Percentiles rank a stretch among this genome's conserved stretches.
These are phyloP conservation scores for Neurospora crassa DNA, from an alignment of 2,329 filamentous ascomycete species.

Conservation along the genomic window DNA sequence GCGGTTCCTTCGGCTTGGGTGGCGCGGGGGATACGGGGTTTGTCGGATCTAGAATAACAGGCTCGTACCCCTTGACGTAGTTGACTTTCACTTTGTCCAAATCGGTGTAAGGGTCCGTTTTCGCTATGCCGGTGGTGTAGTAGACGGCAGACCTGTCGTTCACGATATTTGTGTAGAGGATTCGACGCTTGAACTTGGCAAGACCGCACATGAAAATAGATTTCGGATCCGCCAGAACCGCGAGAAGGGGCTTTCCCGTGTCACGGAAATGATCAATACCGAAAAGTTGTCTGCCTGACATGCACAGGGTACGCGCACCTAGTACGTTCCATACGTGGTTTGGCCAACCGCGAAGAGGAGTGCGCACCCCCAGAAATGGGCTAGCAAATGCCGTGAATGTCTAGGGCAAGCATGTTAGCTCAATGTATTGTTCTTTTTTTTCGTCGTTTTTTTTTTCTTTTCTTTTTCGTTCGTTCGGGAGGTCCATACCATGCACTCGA, in stretches of 20 bases:
- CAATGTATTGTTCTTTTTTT: neutral
- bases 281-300: conserved; percentile 80
- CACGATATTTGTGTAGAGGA: conserved; percentile 75
- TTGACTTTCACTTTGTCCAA: conserved; percentile 59
- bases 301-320: conserved; percentile 70
- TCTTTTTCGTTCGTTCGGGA: neutral
- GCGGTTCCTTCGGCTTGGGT: conserved; percentile 4
- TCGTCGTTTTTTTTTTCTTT: neutral
- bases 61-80: conserved; percentile 63
- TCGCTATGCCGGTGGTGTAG: conserved; percentile 73
- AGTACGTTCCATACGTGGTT: conserved; percentile 73
- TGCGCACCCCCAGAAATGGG: conserved; percentile 69
- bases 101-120: conserved; percentile 67
- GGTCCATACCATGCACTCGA: conserved; percentile 61
- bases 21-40: conserved; percentile 38
- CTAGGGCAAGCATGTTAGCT: conserved; percentile 25
- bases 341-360: conserved; percentile 55
- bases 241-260: conserved; percentile 69
- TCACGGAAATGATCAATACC: conserved; percentile 77
- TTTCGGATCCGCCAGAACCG: conserved; percentile 70
- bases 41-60: conserved; percentile 63
- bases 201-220: conserved; percentile 81
- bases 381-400: conserved; percentile 93
- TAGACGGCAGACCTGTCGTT: conserved; percentile 77
- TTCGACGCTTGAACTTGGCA: conserved; percentile 63